These are phyloP conservation scores for Clitopilus hobsonii DNA, from an alignment of 768 basidiomycete genomes.

Conservation along the genomic window DNA sequence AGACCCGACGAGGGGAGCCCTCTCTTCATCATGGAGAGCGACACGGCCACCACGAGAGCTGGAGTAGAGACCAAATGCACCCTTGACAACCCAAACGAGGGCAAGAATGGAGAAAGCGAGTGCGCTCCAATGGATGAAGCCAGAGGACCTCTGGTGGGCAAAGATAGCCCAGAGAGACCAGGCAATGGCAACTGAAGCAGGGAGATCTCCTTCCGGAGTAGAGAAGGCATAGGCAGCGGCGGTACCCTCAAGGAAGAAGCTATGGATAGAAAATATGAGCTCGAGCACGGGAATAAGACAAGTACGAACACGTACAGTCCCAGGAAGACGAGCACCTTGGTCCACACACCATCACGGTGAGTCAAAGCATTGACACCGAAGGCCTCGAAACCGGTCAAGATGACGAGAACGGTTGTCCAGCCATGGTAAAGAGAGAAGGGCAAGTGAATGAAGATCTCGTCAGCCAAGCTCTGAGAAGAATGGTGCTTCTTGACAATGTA, in stretches of 20 bases:
- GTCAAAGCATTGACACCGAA: conserved; percentile 75
- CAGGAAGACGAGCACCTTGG: conserved; percentile 94
- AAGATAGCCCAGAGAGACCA: conserved; percentile 97
- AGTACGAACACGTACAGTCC: conserved; percentile 52
- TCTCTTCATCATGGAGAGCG: conserved; percentile 79
- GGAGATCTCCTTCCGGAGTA: conserved; percentile 84
- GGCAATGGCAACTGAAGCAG: conserved; percentile 85
- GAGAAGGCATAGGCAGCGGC: conserved; percentile 95
- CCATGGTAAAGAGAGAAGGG: conserved; percentile 97
- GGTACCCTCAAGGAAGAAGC: conserved; percentile 90
- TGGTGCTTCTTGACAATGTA: conserved; percentile 91
- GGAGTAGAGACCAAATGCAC: conserved; percentile 50
- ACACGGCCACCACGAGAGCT: conserved; percentile 46
- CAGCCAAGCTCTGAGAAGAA: conserved; percentile 52
- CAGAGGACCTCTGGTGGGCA: conserved; percentile 57
- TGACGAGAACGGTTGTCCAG: conserved; percentile 81
- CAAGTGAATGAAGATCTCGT: conserved; percentile 90
- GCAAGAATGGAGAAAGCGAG: conserved; percentile 83
- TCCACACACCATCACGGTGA: conserved; percentile 77
- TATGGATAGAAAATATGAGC: conserved; percentile 18
- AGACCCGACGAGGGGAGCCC: conserved; percentile 71
- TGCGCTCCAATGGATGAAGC: conserved; percentile 89
- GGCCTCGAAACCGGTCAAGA: conserved; percentile 82
- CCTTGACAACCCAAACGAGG: conserved; percentile 81
- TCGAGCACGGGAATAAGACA: not conserved